Percentiles rank a stretch among this genome's conserved stretches.
These are phyloP conservation scores for Apiospora kogelbergensis DNA, from an alignment of 2,329 filamentous ascomycete genomes.

Conservation along the genomic window DNA sequence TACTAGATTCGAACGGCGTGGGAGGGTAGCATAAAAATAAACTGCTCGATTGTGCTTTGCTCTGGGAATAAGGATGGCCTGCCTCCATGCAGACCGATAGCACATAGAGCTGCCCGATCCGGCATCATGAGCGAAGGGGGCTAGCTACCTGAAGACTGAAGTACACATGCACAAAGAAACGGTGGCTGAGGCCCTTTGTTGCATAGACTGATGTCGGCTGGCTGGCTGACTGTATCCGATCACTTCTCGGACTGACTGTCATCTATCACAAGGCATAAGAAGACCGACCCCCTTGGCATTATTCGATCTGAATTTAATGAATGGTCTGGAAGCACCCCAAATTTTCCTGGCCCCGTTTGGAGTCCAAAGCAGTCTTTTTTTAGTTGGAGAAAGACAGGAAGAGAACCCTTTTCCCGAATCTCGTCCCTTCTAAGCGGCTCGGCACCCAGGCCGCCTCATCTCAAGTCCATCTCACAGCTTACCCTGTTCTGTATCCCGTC, in stretches of 20 bases:
- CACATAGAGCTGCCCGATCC: constrained; percentile 7
- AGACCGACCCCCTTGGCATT: not conserved
- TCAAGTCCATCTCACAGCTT: not conserved
- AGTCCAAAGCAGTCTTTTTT: not conserved
- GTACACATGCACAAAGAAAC: not conserved
- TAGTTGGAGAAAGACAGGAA: not conserved
- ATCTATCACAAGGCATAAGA: not conserved
- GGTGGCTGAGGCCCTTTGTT: not conserved
- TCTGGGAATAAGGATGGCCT: not conserved
- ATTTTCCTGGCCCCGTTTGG: not conserved
- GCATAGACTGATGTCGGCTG: not conserved
- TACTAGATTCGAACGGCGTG: not conserved
- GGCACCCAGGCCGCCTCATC: constrained; percentile 3
- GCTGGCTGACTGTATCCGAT: constrained; percentile 9
- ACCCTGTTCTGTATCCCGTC: not conserved
- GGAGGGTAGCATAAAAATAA: not conserved
- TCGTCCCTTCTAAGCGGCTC: constrained; percentile 11
- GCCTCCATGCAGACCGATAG: not conserved
- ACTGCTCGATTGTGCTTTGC: too few relatives aligned
- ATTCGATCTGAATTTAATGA: not conserved
- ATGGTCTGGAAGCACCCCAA: not conserved
- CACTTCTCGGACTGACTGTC: not conserved
- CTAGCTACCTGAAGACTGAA: not conserved
- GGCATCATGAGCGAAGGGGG: not conserved
- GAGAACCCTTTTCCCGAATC: constrained; percentile 6